Base-by-base conservation (phyloP, 2,329 filamentous ascomycete species). In the Aspergillus hortae region DNA sequence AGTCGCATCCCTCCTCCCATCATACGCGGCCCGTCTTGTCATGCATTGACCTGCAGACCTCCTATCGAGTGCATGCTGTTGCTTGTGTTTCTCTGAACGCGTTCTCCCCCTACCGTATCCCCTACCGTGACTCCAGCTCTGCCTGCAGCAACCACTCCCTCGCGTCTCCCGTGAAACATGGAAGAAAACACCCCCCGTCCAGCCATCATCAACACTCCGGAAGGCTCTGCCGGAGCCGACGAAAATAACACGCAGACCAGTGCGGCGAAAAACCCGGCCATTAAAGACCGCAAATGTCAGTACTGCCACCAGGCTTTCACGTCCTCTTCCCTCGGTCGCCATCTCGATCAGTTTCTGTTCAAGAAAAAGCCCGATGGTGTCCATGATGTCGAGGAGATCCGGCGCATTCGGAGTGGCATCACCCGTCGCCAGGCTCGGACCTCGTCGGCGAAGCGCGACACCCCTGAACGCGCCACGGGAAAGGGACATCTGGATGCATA, bases 301-400 rank as follows among this genome's bases (percentile, higher is more conserved):
- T 97, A 90, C 75, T 97, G 92, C 71, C 80, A 85, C 44, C 90
- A 96, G 70, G 80, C 87, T 6, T 97, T 96, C 68, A 96, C 92
- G 14, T 96, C 92, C 1, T 96, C 91, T 14, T 95, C 90, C 2
- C 83, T 97, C 48, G 92, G 92, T 46, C 87, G 92, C 43, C 92
- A 97, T 73, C 85, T 96, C 60, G 92, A 97, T 69, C 83, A 96
- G 36, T 96, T 95, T 71, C 92, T 96, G 64, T 92, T 91, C 67
- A 87, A 91, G 53, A 95, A 91, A 75, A 96, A 96, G 69, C 90
- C 92, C 1, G 92, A 97, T 73, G 92, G 92, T 46, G 75, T 96
- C 43, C 92, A 97, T 72, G 81, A 95, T 74, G 89, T 96, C 53
- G 89, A 92, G 6, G 89, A 90, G 70, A 97, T 97, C 64, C 82